These are phyloP conservation scores for Plasmopara muralis DNA, from an alignment of 352 stramenopile species.

Conservation along the genomic window DNA sequence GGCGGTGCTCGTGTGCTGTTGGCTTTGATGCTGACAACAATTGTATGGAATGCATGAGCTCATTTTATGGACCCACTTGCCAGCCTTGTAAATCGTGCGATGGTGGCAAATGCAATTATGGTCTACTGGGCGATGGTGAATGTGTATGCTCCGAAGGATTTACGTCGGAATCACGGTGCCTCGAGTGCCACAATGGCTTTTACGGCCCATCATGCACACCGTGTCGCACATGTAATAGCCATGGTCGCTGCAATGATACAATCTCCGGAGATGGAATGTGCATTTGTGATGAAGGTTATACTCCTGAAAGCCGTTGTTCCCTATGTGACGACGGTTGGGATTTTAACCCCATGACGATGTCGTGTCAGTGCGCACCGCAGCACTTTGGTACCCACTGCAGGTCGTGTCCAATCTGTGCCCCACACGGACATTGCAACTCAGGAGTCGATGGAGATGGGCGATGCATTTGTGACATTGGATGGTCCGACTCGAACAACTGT, in stretches of 20 bases:
- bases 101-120: slow-evolving; percentile 73
- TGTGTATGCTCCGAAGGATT: slow-evolving; percentile 82
- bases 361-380: slow-evolving; percentile 75
- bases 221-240: slow-evolving; percentile 79
- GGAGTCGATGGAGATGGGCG: slow-evolving; percentile 73
- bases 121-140: slow-evolving; percentile 60
- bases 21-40: slow-evolving; percentile 65
- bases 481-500: slow-evolving; percentile 85
- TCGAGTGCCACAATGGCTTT: slow-evolving; percentile 61
- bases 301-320: slow-evolving; percentile 58
- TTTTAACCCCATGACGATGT: slow-evolving; percentile 84
- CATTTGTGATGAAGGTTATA: slow-evolving; percentile 84
- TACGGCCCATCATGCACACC: slow-evolving; percentile 73
- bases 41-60: slow-evolving; percentile 81
- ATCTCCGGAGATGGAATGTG: slow-evolving; percentile 57
- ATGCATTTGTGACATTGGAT: slow-evolving; percentile 81
- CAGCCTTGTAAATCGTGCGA: slow-evolving; percentile 76
- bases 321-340: slow-evolving; percentile 82
- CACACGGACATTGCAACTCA: slow-evolving; percentile 78
- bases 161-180: slow-evolving; percentile 58
- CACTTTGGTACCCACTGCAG: slow-evolving; percentile 75
- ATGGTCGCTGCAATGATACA: slow-evolving; percentile 75
- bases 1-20: slow-evolving; percentile 78
- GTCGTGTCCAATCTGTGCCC: slow-evolving; percentile 79
- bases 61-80: slow-evolving; percentile 70